phyloP scores from a whole-genome alignment of 495 filamentous ascomycete species.

The Cenococcum geophilum region DNA sequence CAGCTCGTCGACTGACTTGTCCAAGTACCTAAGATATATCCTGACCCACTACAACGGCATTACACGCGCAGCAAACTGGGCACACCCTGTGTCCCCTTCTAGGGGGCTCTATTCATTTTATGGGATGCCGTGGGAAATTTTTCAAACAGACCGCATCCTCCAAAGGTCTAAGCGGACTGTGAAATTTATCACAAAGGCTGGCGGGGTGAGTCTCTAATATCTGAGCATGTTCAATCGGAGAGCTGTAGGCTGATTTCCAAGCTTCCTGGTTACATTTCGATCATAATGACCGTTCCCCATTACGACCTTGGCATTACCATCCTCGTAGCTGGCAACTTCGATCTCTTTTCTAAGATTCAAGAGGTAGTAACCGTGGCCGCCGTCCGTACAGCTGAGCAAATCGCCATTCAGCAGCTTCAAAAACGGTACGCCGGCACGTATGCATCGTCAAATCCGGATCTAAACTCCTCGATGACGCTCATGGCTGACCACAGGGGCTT shows the following conservation, averaged over 20 bases:
- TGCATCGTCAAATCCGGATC: constrained; percentile 6
- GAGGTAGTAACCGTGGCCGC: constrained; percentile 29
- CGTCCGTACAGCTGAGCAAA: constrained; percentile 31
- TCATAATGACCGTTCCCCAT: no score
- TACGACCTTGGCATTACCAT: constrained; percentile 38
- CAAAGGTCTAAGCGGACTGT: constrained; percentile 27
- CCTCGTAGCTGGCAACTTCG: constrained; percentile 24
- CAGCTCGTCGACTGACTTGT: constrained; percentile 32
- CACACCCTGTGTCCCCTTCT: constrained; percentile 28
- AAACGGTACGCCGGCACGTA: constrained; percentile 28
- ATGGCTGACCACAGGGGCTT: constrained; percentile 29
- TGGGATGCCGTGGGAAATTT: constrained; percentile 40
- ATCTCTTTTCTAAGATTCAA: constrained; percentile 20
- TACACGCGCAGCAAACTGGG: constrained; percentile 35
- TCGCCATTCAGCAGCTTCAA: constrained; percentile 25
- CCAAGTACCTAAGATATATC: constrained; percentile 33
- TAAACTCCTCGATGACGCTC: constrained; percentile 34
- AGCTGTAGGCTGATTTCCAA: constrained; percentile 25
- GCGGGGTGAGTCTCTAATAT: constrained; percentile 33
- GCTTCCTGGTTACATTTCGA: no score
- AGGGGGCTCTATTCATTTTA: constrained; percentile 31
- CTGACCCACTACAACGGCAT: constrained; percentile 37
- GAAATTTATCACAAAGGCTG: constrained; percentile 35
- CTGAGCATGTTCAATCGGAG: no score
- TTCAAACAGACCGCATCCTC: constrained; percentile 31